Evolutionary conservation across 106 monocot species (phyloP), one percentile per base, ranked within the genome.

Genomic region (Acanthochlamys bracteata): DNA sequence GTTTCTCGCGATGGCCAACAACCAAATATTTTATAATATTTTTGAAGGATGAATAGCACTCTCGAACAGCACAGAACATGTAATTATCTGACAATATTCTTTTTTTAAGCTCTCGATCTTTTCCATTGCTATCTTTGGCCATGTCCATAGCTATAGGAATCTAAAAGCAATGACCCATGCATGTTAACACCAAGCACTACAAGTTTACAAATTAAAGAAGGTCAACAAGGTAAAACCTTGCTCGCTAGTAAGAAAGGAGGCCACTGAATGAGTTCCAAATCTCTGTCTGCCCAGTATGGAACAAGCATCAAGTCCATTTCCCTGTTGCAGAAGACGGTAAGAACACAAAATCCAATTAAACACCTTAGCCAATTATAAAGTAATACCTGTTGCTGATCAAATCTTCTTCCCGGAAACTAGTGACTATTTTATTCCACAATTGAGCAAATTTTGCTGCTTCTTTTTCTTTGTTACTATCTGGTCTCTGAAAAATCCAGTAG

Each of bases 381-480:
- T n/a, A n/a, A n/a, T 89, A 69, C 98, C 83, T 99, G 71, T 99
- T 81, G 81, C 85, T 99, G 69, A 99, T 92, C 41, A 92, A 69
- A 46, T 99, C 98, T 73, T 99, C 98, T 79, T 99, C 98, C 57
- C 98, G 78, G 73, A 99, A 99, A 81, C 89, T 99, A 47, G 88
- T 83, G 69, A 99, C 82, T 25, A 99, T 76, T 83, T 99, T 92
- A 86, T 99, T 99, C 98, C 98, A 99, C 56, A 99, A 68, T 66
- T 99, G 98, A 78, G 92, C 85, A 81, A 99, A 99, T 27, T 92
- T 99, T 56, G 98, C 98, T 68, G 92, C 92, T 61, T 99, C 98
- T 92, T 69, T 88, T 92, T 64, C 74, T 86, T 59, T n/a, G n/a
- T 67, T 77, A 45, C 43, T 61, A 63, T 59, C 65, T 53, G 85